phyloP scores from a whole-genome alignment of 2,329 filamentous ascomycete genomes.

The Penicillium oxalicum region DNA sequence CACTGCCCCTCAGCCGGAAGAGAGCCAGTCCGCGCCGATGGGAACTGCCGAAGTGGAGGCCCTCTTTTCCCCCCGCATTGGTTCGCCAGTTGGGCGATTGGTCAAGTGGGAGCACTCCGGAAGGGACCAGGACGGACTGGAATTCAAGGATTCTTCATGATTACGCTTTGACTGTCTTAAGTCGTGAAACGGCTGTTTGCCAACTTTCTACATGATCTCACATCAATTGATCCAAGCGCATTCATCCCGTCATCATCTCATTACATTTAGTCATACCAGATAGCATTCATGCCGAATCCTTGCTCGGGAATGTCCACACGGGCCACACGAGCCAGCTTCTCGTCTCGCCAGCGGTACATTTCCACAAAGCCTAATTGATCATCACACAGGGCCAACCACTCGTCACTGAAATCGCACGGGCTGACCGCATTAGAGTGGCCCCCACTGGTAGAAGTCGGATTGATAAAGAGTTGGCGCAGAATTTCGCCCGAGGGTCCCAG shows the following conservation, averaged over 20 bases:
- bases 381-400: slow-evolving; percentile 85
- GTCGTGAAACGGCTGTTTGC: too few relatives aligned
- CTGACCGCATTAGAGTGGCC: slow-evolving; percentile 85
- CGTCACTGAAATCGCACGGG: slow-evolving; percentile 76
- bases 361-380: slow-evolving; percentile 83
- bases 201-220: too few relatives aligned
- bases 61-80: not conserved
- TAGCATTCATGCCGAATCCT: slow-evolving; percentile 95
- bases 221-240: too few relatives aligned
- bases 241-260: not conserved
- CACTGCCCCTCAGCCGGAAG: slow-evolving; percentile 18
- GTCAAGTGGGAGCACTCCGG: not conserved
- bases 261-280: slow-evolving; percentile 69
- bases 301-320: slow-evolving; percentile 72
- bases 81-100: not conserved
- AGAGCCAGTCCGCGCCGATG: slow-evolving; percentile 20
- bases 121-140: too few relatives aligned
- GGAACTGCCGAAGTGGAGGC: slow-evolving; percentile 18
- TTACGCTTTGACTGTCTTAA: too few relatives aligned
- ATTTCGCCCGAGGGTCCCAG: slow-evolving; percentile 64
- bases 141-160: too few relatives aligned
- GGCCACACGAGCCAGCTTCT: slow-evolving; percentile 72
- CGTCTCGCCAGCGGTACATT: slow-evolving; percentile 80
- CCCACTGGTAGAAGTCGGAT: slow-evolving; percentile 79
- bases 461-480: slow-evolving; percentile 70